Conservation (phyloP, 208 protist species). For the Trypanosoma theileri region DNA sequence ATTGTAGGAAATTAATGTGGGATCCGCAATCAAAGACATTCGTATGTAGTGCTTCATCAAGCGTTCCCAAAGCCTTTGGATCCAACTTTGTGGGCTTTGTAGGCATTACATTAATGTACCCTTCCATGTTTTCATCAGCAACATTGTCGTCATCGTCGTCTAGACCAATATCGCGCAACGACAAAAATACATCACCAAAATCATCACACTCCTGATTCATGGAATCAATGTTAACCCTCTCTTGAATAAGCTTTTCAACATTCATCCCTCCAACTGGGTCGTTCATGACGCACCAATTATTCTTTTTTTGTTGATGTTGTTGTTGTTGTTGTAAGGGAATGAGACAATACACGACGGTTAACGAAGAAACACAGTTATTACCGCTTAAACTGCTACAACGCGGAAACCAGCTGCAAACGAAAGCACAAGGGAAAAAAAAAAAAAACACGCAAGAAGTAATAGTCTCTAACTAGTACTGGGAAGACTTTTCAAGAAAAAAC, state of each 20-base stretch:
- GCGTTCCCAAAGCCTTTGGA: background rate
- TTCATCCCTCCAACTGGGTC: background rate
- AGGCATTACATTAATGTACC: background rate
- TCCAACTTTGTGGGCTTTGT: conserved; percentile 15
- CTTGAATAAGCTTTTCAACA: background rate
- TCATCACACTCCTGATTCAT: background rate
- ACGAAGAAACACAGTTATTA: too few relatives aligned
- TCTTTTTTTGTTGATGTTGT: too few relatives aligned
- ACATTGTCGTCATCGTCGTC: background rate
- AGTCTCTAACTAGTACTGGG: too few relatives aligned
- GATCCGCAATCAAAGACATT: background rate
- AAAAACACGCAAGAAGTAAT: too few relatives aligned
- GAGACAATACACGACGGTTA: too few relatives aligned
- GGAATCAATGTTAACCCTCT: conserved; percentile 8
- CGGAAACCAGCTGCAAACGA: too few relatives aligned
- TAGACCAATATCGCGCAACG: background rate
- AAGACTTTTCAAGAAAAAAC: too few relatives aligned
- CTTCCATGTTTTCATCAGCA: background rate
- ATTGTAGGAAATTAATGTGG: conserved; percentile 7
- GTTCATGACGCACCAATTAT: background rate
- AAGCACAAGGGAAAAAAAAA: too few relatives aligned
- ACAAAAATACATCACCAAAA: conserved; percentile 1
- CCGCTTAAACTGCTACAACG: too few relatives aligned
- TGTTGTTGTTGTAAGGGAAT: too few relatives aligned
- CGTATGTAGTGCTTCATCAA: conserved; percentile 12